phyloP scores from a whole-genome alignment of 2,329 filamentous ascomycete species.

The Fusarium equiseti region DNA sequence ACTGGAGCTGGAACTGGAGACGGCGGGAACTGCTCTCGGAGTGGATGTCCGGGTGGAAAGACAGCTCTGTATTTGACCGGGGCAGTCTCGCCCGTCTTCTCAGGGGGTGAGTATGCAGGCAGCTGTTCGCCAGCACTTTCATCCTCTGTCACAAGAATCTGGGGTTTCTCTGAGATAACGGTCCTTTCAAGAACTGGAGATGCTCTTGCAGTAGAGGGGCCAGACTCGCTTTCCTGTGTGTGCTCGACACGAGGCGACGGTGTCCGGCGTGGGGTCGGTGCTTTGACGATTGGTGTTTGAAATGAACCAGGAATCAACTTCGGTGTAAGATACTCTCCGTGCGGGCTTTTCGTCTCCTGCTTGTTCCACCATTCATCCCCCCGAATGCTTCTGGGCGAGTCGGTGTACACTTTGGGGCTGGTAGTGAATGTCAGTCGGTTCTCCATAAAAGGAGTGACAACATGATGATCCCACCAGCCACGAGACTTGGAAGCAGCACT shows the following conservation, averaged over 20 bases:
- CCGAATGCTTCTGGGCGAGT: conserved; percentile 48
- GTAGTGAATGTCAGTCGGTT: conserved; percentile 58
- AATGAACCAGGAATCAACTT: conserved; percentile 34
- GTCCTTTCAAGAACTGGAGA: conserved; percentile 28
- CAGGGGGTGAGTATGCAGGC: conserved; percentile 67
- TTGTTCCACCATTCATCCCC: conserved; percentile 56
- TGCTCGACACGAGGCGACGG: conserved; percentile 47
- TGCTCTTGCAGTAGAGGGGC: conserved; percentile 39
- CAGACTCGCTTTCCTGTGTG: conserved; percentile 20
- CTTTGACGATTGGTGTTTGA: conserved; percentile 53
- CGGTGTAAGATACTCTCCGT: conserved; percentile 33
- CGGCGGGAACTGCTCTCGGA: conserved; percentile 62
- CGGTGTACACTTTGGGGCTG: conserved; percentile 52
- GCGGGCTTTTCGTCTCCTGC: conserved; percentile 26
- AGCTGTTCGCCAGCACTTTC: conserved; percentile 56
- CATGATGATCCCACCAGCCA: conserved; percentile 84
- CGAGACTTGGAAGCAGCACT: conserved; percentile 70
- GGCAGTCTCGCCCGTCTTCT: conserved; percentile 50
- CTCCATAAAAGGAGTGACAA: conserved; percentile 75
- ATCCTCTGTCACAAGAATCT: conserved; percentile 54
- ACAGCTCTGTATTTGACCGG: conserved; percentile 67
- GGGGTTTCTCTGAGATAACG: conserved; percentile 54
- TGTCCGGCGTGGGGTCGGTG: conserved; percentile 53
- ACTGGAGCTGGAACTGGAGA: conserved; percentile 65
- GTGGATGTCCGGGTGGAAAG: conserved; percentile 66